Conservation (phyloP, 352 stramenopile species). For the Phytophthora melonis region DNA sequence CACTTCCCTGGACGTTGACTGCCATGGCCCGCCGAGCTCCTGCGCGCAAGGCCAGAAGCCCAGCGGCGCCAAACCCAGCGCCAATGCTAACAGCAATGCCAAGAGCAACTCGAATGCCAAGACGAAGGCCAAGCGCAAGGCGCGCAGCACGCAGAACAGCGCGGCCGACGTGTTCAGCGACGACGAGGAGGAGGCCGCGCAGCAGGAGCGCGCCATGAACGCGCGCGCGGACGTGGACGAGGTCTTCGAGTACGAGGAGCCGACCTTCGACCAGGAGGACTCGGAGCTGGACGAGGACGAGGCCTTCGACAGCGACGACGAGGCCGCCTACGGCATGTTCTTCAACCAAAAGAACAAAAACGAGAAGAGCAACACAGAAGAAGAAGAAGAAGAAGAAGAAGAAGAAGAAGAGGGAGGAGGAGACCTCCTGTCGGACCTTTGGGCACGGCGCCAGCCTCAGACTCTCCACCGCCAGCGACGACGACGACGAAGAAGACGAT, state of each 20-base stretch:
- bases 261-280: conserved; percentile 86
- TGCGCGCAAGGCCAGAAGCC: conserved; percentile 31
- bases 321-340: conserved; percentile 89
- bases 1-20: conserved; percentile 10
- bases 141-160: background rate
- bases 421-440: conserved; percentile 83
- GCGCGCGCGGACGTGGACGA: conserved; percentile 78
- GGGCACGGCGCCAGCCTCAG: conserved; percentile 61
- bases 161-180: conserved; percentile 81
- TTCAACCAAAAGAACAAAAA: conserved; percentile 52
- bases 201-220: conserved; percentile 69
- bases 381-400: conserved; percentile 50
- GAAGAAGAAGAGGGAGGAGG: conserved; percentile 66
- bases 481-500: conserved; percentile 44
- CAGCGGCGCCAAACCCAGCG: background rate
- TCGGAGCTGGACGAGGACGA: conserved; percentile 95
- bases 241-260: conserved; percentile 86
- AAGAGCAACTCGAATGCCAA: background rate
- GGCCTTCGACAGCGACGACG: conserved; percentile 95
- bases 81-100: no score
- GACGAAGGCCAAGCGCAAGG: background rate
- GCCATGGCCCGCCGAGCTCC: conserved; percentile 33
- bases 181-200: conserved; percentile 71
- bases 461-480: conserved; percentile 58
- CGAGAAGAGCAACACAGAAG: background rate